These are phyloP conservation scores for Herpetomonas tarakana DNA, from an alignment of 208 protist species.

Conservation along the genomic window DNA sequence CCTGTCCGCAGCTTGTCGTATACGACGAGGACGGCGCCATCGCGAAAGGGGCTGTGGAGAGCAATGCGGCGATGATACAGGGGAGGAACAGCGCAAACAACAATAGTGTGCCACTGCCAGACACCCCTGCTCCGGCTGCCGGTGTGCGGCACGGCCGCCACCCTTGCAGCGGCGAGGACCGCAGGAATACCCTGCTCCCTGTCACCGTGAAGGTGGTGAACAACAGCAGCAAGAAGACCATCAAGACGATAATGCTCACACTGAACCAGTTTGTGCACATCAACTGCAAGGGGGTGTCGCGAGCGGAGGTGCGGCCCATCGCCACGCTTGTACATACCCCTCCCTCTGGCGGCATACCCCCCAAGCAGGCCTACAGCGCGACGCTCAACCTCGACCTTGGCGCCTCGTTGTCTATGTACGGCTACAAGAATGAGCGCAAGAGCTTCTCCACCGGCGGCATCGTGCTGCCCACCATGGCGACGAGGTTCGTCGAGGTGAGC, in stretches of 20 bases:
- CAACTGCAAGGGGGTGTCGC: slow-evolving; percentile 7
- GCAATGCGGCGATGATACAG: background rate
- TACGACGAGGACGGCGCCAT: background rate
- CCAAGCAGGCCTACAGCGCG: background rate
- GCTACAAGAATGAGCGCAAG: slow-evolving; percentile 3
- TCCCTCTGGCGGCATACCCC: slow-evolving; percentile 9
- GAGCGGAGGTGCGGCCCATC: slow-evolving; percentile 10
- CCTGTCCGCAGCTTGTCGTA: background rate
- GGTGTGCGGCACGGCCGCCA: background rate
- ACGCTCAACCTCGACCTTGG: background rate
- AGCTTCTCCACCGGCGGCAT: background rate
- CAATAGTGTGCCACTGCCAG: background rate
- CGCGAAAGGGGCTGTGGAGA: background rate
- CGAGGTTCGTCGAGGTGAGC: slow-evolving; percentile 17
- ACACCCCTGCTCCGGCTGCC: background rate
- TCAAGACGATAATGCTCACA: slow-evolving; percentile 10
- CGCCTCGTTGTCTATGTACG: background rate
- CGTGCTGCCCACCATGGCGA: slow-evolving; percentile 22
- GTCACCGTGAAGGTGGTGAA: background rate
- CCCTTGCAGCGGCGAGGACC: background rate
- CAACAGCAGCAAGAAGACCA: background rate
- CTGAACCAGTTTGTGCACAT: slow-evolving; percentile 24
- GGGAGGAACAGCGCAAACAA: background rate
- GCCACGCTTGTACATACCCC: slow-evolving; percentile 5
- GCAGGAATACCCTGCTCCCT: background rate